Base-by-base conservation (phyloP, 306 rosid genomes). In the Cucumis sativus region DNA sequence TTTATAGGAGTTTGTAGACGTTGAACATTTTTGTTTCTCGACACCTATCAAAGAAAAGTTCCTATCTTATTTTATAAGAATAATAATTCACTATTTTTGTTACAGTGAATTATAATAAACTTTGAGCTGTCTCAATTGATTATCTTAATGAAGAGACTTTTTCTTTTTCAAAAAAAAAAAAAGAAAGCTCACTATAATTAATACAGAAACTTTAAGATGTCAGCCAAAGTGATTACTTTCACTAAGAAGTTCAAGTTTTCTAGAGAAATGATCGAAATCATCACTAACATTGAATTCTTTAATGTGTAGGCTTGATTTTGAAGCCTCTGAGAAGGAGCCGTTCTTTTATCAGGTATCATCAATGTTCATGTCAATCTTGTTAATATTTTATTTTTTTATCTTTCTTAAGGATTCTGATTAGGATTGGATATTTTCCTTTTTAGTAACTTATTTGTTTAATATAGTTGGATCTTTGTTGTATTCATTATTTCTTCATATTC, bases 291-390 rank as follows among this genome's bases (percentile, higher is more conserved):
- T 23, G 59, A 72, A 9, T 25, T 28, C 28, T 72, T 72, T 49
- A 66, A 23, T 51, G 41, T 72, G 87, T 65, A 94, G 98, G 98
- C 91, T 90, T 74, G 97, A 94, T 80, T 87, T 89, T 82, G 80
- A 84, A 12, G 80, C 86, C 78, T 84, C 83, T 74, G 96, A 91
- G 85, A 94, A 84, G 87, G 97, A 89, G 71, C 69, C 84, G n/a
- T 89, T 91, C 84, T 91, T 94, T 87, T 80, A 85, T 89, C 92
- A 88, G 98, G 98, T 94, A 77, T 68, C 21, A 77, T 68, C 21
- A 8, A 45, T 33, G 17, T 58, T 56, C 51, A 35, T 65, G 64
- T 14, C 33, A 47, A 55, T 51, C 39, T 4, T 73, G 66, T 67
- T 18, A 77, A 45, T 83, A 7, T 25, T 77, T 2, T 45, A 5